Base-by-base conservation (phyloP, 805 yeast species). In the Candida pseudoglaebosa region DNA sequence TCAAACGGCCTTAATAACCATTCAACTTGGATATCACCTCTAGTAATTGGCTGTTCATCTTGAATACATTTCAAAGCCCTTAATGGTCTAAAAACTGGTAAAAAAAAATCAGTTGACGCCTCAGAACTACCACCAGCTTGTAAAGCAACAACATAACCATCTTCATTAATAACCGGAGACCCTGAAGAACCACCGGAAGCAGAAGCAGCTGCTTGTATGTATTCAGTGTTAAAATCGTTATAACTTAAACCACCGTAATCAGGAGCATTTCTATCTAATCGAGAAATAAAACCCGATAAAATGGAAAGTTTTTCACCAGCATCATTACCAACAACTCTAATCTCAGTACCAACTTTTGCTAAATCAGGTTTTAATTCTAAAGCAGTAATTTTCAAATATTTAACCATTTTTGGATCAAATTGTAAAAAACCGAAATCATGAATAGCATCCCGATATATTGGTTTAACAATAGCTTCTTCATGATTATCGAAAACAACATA, bases 171-270 rank as follows among this genome's bases (percentile, higher is more conserved):
- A n/a, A 90, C 97, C 0, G 97, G 97, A 3, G 96, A 87, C 6
- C 97, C 97, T 35, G 93, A 82, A 3, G 96, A 88, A 2, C 97
- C 97, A 21, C 97, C 97, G 13, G 95, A 83, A 0, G 97, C 96
- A 43, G 89, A 78, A 1, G 97, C 96, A 5, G 97, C 96, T 1
- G 96, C 96, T 62, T 89, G 96, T 40, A 89, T 86, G 61, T 89
- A 89, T 59, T 86, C 95, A 1, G 96, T 88, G 58, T 89, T 88
- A 72, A 88, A 89, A 67, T 89, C 97, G 56, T 86, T 88, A 61
- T 89, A 90, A 12, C 95, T 82, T 54, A 84, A 67, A 19, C 79
- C 80, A 35, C 96, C 97, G 53, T 90, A 90, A 47, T 86, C 95
- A 2, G 97, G 97, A 4, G 96, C 95, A 57, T 89, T 89, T 70